Base-by-base conservation (phyloP, 768 basidiomycete species). In the Tricholoma flavovirens region DNA sequence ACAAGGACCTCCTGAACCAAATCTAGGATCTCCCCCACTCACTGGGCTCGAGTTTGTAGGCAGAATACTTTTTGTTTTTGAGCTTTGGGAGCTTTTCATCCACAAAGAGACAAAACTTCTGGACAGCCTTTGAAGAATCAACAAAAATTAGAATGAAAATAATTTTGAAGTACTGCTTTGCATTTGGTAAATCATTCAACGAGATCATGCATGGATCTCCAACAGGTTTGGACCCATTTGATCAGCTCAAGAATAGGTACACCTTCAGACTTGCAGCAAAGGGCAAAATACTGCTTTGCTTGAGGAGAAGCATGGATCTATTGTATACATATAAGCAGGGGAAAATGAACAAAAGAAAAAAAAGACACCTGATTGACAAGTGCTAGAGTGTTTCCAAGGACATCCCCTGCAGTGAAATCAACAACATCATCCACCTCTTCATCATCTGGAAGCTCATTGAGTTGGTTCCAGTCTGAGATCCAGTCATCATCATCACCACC, bases 171-270 rank as follows among this genome's bases (percentile, higher is more conserved):
- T 54, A 60, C 57, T 5, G 30, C 40, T 51, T 46, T 52, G 42
- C 51, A 53, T 14, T 40, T 46, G 17, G 62, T 17, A 21, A 61
- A 22, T 8, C 61, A 49, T 6, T 66, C 61, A 50, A 67, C 4
- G 11, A 67, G 50, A 45, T 62, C 60, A 56, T 63, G 63, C 56
- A 69, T 60, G 15, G 66, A 69, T n/a, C 61, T 67, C 69, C 69
- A 71, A 2, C 57, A 53, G 29, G 67, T 71, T 40, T 59, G 30
- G 36, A 70, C 53, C 64, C 65, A 71, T 52, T 62, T 62, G 26
- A 70, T 56, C 21, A 71, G 67, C 48, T 67, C 55, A 36, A 68
- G 60, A 11, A 50, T 15, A 10, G 49, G 53, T 15, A 70, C 48
- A 15, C 53, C 43, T 33, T 59, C 64, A 12, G 66, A 51, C 11